Base-by-base conservation (phyloP, 2,329 filamentous ascomycete species). In the Drechslerella dactyloides region DNA sequence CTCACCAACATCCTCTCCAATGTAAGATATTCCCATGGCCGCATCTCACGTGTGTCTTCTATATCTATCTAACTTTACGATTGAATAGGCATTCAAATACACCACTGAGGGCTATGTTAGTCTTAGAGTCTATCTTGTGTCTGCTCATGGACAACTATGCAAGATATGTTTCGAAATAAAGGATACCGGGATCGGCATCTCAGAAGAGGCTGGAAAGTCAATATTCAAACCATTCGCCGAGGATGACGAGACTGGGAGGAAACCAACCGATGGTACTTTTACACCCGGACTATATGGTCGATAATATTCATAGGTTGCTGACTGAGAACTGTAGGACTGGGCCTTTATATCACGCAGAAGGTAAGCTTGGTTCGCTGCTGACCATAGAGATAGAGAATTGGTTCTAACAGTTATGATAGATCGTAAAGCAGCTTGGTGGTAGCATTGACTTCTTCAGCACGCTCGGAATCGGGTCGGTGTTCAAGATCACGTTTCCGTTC, bases 151-250 rank as follows among this genome's bases (percentile, higher is more conserved):
- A 51, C 54, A 11, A 58, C 48, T 19, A n/a, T 69, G 60, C 51
- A 65, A 52, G 53, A 69, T 70, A 24, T 70, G 54, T 27, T 74
- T 59, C 30, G 51, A 61, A 40, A 10, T 69, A 37, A 70, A 76
- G 70, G 76, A 76, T 62, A 76, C 75, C 33, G 75, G 74, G 42
- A 69, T 75, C 13, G 75, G 76, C 33, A 75, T 76, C 10, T 72
- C 75, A 11, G 60, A 75, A 19, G 70, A 75, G 48, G 48, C 74
- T 33, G 63, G 42, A n/a, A 70, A 70, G 24, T 65, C 63, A 21
- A 57, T 76, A 10, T 75, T 76, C 37, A 68, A 69, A 24, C 74
- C 75, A 1, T 74, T 76, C 13, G 51, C 65, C 2, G 70, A 75
- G 40, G 69, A 70, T 46, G 66, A 70, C 17, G 66, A 70, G 37